Percentiles rank a stretch among this genome's conserved stretches.
Evolutionary conservation across 176 grass and related monocot genomes (phyloP).

Genomic region (Ensete glaucum): DNA sequence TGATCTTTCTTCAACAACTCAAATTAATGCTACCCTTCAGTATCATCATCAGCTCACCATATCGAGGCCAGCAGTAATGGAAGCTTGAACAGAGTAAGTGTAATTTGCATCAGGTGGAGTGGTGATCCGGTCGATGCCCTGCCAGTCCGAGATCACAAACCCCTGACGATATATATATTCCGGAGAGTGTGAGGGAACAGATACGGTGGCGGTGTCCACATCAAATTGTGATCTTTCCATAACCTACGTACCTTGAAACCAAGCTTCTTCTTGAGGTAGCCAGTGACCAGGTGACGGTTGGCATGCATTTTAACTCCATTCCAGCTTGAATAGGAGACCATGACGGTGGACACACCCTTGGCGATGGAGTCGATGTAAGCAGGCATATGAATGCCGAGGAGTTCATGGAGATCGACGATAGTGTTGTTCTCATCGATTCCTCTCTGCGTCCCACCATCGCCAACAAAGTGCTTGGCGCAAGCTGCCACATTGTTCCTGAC

Average conservation of each 20-base stretch:
- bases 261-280: conserved; percentile 21
- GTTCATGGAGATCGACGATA: conserved; percentile 6
- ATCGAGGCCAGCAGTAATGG: conserved; percentile 16
- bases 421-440: conserved; percentile 23
- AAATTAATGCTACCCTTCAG: neutral
- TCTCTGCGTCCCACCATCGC: conserved; percentile 20
- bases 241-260: conserved; percentile 19
- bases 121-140: conserved; percentile 31
- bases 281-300: conserved; percentile 3
- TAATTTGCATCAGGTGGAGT: conserved; percentile 20
- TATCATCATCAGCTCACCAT: conserved; percentile 4
- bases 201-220: neutral
- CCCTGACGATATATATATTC: conserved; percentile 10
- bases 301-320: conserved; percentile 31
- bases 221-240: neutral
- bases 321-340: conserved; percentile 29
- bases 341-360: conserved; percentile 24
- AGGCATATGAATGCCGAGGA: conserved; percentile 18
- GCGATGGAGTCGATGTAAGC: conserved; percentile 23
- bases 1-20: neutral
- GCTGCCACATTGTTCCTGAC: conserved; percentile 17
- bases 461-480: conserved; percentile 18
- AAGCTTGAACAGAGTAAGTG: conserved; percentile 19
- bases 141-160: conserved; percentile 21
- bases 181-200: neutral